Percentiles rank a stretch among this genome's conserved stretches.
phyloP scores from a whole-genome alignment of 208 protist genomes.

The Leishmania aethiopica region DNA sequence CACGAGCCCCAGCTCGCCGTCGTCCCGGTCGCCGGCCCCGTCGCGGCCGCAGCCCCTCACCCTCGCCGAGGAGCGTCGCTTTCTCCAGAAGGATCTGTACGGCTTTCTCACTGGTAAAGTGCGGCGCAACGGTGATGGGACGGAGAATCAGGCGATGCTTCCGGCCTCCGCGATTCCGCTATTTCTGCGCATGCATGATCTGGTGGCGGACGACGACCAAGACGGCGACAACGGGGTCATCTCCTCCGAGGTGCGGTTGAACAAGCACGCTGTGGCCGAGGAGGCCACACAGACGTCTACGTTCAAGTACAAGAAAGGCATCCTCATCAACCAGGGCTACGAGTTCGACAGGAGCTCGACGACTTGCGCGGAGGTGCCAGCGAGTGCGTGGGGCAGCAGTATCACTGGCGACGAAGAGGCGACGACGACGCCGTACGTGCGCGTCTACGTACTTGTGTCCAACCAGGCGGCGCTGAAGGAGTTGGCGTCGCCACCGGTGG shows the following conservation, averaged over 20 bases:
- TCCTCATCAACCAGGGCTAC: constrained; percentile 48
- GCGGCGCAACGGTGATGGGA: constrained; percentile 22
- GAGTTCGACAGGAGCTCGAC: constrained; percentile 28
- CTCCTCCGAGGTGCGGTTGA: not conserved
- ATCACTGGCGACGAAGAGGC: not conserved
- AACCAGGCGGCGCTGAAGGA: constrained; percentile 24
- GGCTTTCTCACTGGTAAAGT: constrained; percentile 28
- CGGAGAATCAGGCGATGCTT: constrained; percentile 27
- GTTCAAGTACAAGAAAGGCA: constrained; percentile 57
- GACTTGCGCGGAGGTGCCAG: not conserved
- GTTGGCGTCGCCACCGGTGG: constrained; percentile 12
- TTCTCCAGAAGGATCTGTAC: constrained; percentile 55
- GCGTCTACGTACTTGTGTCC: constrained; percentile 51
- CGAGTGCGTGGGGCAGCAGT: constrained; percentile 7
- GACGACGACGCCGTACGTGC: constrained; percentile 5
- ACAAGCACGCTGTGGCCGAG: not conserved
- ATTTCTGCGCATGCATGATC: constrained; percentile 45
- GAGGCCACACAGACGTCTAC: constrained; percentile 36
- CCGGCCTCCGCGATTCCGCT: constrained; percentile 54
- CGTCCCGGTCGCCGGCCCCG: not conserved
- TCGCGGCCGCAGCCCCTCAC: constrained; percentile 4
- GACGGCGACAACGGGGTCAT: not conserved
- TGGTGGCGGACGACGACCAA: not conserved
- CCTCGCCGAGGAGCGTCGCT: constrained; percentile 38
- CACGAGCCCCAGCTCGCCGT: not conserved